These are phyloP conservation scores for Escallonia rubra DNA, from an alignment of 129 eudicot genomes.

Conservation along the genomic window DNA sequence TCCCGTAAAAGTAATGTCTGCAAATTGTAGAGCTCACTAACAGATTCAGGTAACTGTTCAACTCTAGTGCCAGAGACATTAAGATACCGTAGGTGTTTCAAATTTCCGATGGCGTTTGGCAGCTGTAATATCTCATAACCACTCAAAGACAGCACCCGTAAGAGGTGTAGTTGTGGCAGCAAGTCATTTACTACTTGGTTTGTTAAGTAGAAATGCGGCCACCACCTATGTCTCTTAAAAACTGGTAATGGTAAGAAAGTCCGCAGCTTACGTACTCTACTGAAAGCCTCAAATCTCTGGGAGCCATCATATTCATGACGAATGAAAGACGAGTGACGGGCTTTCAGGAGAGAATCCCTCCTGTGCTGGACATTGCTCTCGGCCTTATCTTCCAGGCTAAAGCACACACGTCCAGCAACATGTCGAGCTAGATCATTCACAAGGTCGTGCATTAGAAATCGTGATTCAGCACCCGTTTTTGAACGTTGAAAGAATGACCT, in stretches of 20 bases:
- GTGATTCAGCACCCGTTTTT: neutral
- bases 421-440: slow-evolving; percentile 26
- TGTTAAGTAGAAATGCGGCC: neutral
- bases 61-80: slow-evolving; percentile 13
- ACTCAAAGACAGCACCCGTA: slow-evolving; percentile 18
- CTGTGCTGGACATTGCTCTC: slow-evolving; percentile 2
- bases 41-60: slow-evolving; percentile 18
- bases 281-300: slow-evolving; percentile 16
- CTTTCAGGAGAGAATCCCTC: slow-evolving; percentile 6
- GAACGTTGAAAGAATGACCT: slow-evolving; percentile 28
- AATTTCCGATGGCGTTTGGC: slow-evolving; percentile 13
- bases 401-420: slow-evolving; percentile 16
- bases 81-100: slow-evolving; percentile 32
- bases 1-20: slow-evolving; percentile 25
- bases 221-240: neutral
- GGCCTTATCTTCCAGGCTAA: slow-evolving; percentile 18
- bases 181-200: slow-evolving; percentile 15
- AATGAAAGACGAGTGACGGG: slow-evolving; percentile 35
- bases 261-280: slow-evolving; percentile 27
- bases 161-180: slow-evolving; percentile 4
- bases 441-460: slow-evolving; percentile 34
- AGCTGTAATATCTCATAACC: slow-evolving; percentile 9
- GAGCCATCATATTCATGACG: slow-evolving; percentile 18
- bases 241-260: slow-evolving; percentile 31
- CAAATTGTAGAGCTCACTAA: slow-evolving; percentile 15